Evolutionary conservation across 1,284 basidiomycete species (phyloP), one percentile per base, ranked within the genome.

Genomic region (Puccinia polysora): DNA sequence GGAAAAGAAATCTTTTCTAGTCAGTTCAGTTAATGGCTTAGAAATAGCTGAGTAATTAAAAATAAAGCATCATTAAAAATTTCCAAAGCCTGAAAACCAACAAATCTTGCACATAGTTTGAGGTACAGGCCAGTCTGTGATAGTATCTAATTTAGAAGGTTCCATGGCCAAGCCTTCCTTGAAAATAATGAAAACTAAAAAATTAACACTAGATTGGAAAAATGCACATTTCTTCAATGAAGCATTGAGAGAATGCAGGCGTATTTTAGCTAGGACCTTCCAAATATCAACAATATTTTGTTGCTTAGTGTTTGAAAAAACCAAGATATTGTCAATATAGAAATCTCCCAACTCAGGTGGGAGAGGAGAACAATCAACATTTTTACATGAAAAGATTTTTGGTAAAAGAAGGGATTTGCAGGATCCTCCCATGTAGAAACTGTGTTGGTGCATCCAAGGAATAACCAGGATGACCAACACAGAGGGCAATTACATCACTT

Each of bases 31-130:
- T 10, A 62, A 32, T 15, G 68, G 59, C 1, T 23, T 3, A 1
- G 58, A 40, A 5, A 71, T 20, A 8, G 4, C 45, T 2, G 60
- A 70, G 30, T 36, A 70, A 38, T 49, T 4, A 10, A 43, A 32
- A 28, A 60, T 70, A 40, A 60, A 70, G 2, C 32, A 5, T 23
- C 58, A 2, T 47, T 70, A 59, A 62, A 70, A 70, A 36, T 70
- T 70, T 0, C 5, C 12, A 18, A 70, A 70, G 4, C 67, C 55
- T n/a, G 62, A 40, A 43, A 70, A 70, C 18, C 20, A 28, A 20
- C 47, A 32, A 12, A 60, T 3, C 1, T n/a, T 1, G 8, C 20
- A 32, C 30, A 70, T 8, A 23, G 15, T 38, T 1, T 7, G 1
- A 3, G 67, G 67, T 15, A 30, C 36, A 7, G 55, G 67, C 67